Percentiles rank a stretch among this genome's conserved stretches.
phyloP scores from a whole-genome alignment of 345 rosid genomes.

The Eucalyptus erythrocorys region DNA sequence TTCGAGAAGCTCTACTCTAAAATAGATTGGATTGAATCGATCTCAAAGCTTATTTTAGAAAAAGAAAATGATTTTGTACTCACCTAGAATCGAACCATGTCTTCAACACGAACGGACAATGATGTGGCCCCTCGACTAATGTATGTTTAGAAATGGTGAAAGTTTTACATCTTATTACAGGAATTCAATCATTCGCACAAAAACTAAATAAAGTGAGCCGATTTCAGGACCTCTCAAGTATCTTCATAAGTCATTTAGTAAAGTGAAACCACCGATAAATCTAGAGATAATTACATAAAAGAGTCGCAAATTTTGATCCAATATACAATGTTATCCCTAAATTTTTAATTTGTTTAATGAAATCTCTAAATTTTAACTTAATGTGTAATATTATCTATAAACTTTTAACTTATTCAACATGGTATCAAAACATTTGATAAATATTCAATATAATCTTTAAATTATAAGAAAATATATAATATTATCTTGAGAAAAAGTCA shows the following conservation, averaged over 20 bases:
- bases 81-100: neutral
- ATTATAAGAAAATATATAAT: no score
- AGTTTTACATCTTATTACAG: neutral
- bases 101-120: neutral
- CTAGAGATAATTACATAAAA: no score
- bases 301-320: fast-evolving
- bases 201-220: neutral
- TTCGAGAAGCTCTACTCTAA: fast-evolving
- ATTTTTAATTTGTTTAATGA: fast-evolving
- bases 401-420: neutral
- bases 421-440: fast-evolving
- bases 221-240: neutral
- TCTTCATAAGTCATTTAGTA: neutral
- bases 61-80: neutral
- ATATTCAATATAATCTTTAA: fast-evolving
- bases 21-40: neutral
- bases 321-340: fast-evolving
- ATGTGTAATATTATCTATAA: fast-evolving
- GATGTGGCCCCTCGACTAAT: neutral
- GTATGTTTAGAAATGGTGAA: neutral
- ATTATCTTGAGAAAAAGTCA: no score
- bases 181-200: neutral
- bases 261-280: neutral
- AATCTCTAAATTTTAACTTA: fast-evolving
- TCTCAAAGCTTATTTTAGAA: neutral